A percentile compares a stretch with the other conserved stretches of the same genome.
Conservation (phyloP, 2,329 filamentous ascomycete genomes). For the Cladobotryum mycophilum region DNA sequence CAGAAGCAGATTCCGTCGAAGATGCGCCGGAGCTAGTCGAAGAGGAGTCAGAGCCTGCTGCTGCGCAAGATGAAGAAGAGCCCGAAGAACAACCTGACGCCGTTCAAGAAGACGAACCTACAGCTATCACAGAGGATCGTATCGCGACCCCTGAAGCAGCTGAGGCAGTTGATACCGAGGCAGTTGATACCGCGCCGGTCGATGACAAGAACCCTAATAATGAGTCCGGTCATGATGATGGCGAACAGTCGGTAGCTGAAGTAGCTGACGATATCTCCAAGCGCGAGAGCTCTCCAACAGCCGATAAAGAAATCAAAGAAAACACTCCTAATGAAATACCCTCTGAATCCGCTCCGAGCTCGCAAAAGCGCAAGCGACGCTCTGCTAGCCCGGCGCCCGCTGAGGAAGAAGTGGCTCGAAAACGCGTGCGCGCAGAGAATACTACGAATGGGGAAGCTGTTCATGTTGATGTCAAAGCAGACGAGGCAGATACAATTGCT, state of each 20-base stretch:
- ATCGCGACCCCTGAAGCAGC: slow-evolving; percentile 14
- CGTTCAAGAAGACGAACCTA: slow-evolving; percentile 11
- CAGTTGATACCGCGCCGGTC: slow-evolving; percentile 3
- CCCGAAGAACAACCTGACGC: slow-evolving; percentile 9
- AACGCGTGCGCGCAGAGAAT: slow-evolving; percentile 44
- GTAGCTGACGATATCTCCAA: slow-evolving; percentile 1
- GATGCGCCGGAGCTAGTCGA: not conserved
- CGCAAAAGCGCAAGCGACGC: slow-evolving; percentile 60
- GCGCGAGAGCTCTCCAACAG: not conserved
- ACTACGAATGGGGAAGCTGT: not conserved
- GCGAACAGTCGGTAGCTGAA: slow-evolving; percentile 1
- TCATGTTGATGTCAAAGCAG: slow-evolving; percentile 11
- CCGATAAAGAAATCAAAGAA: slow-evolving; percentile 11
- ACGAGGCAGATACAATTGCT: not conserved
- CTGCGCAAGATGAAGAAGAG: slow-evolving; percentile 1
- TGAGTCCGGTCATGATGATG: slow-evolving; percentile 7
- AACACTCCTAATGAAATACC: slow-evolving; percentile 6
- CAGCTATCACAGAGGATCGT: slow-evolving; percentile 11
- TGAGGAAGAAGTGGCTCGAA: slow-evolving; percentile 46
- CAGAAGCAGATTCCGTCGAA: not conserved
- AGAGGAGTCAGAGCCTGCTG: not conserved
- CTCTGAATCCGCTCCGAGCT: slow-evolving; percentile 29
- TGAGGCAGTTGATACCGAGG: slow-evolving; percentile 7
- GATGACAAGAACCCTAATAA: not conserved
- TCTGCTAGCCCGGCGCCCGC: slow-evolving; percentile 56